phyloP scores from a whole-genome alignment of 148 eudicot species.

The Chenopodium quinoa region DNA sequence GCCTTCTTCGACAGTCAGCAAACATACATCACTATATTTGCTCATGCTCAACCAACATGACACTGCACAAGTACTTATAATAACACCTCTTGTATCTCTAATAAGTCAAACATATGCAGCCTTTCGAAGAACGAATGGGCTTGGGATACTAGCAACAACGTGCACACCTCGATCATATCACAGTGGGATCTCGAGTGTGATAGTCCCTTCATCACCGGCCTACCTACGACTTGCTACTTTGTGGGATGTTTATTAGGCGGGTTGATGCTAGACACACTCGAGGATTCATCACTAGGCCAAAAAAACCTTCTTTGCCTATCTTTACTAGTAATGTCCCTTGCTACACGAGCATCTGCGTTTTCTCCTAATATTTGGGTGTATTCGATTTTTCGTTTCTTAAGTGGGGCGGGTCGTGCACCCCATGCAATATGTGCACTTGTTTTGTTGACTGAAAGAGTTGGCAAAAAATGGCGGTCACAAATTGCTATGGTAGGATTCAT shows the following conservation, averaged over 20 bases:
- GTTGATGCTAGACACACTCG: not conserved
- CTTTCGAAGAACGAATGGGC: slow-evolving; percentile 9
- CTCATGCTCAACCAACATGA: no score
- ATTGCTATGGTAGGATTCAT: not conserved
- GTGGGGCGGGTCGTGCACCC: slow-evolving; percentile 8
- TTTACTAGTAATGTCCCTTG: no score
- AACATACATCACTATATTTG: no score
- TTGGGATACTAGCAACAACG: not conserved
- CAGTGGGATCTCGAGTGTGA: slow-evolving; percentile 24
- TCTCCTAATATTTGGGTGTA: no score
- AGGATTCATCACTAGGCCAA: slow-evolving; percentile 17
- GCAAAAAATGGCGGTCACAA: slow-evolving; percentile 5
- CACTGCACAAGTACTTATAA: no score
- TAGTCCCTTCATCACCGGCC: not conserved
- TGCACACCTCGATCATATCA: slow-evolving; percentile 12
- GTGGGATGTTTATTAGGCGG: slow-evolving; percentile 12
- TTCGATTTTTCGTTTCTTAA: no score
- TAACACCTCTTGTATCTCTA: not conserved
- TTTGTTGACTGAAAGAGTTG: slow-evolving; percentile 9
- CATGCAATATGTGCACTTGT: not conserved
- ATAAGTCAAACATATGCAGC: slow-evolving; percentile 5
- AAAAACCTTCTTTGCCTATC: not conserved
- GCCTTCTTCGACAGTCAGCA: no score
- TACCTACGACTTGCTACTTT: slow-evolving; percentile 18
- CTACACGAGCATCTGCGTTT: no score